Conservation (phyloP, 2,329 filamentous ascomycete genomes). For the Amauroascus niger region DNA sequence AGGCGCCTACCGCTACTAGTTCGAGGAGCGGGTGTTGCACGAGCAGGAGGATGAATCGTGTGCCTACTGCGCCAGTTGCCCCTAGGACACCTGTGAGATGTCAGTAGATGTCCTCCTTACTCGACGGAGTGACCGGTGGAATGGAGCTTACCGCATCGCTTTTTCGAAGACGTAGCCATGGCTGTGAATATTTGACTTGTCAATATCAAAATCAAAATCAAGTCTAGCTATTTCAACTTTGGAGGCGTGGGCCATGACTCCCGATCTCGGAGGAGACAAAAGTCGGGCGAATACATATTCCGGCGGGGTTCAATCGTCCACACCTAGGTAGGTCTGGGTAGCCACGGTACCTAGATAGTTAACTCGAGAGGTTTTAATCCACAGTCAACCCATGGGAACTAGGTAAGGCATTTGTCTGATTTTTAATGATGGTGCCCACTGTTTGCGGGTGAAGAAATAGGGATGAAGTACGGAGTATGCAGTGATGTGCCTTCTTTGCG, state of each 20-base stretch:
- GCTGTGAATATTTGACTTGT: neutral
- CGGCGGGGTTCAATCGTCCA: no score
- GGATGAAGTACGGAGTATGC: no score
- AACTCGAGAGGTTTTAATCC: no score
- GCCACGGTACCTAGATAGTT: no score
- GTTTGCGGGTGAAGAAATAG: no score
- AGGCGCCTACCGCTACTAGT: conserved; percentile 81
- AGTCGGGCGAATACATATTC: neutral
- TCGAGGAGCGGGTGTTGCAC: conserved; percentile 76
- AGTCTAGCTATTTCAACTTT: no score
- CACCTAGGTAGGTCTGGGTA: no score
- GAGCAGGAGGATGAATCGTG: conserved; percentile 88
- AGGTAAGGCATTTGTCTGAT: no score
- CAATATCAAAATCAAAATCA: no score
- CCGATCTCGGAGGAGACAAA: neutral
- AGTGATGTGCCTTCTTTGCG: no score
- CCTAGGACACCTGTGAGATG: conserved; percentile 48
- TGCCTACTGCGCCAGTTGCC: conserved; percentile 85
- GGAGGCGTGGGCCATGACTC: neutral
- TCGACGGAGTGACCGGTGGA: neutral
- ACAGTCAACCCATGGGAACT: no score
- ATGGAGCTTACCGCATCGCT: conserved; percentile 2
- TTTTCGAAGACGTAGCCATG: neutral
- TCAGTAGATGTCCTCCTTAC: neutral
- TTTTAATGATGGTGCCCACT: no score